Evolutionary conservation across 2,329 filamentous ascomycete species (phyloP), one percentile per base, ranked within the genome.

Genomic region (Chalara sp.): DNA sequence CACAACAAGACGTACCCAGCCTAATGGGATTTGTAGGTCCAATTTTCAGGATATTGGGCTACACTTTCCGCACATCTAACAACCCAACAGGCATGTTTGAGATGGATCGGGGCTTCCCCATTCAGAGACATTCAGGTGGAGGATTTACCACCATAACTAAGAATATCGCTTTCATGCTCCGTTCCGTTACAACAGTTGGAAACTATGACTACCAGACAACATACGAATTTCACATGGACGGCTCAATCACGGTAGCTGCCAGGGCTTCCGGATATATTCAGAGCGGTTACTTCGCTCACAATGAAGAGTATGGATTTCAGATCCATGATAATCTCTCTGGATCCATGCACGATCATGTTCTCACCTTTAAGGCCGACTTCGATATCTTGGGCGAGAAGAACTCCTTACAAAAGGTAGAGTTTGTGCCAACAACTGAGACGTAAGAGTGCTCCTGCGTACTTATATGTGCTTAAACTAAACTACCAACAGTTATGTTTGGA

Each of bases 171-270:
- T 71, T 80, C 40, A 67, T 68, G 0, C 63, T 80, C 3, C 67
- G 76, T 0, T 69, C 67, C 1, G 69, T 79, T 3, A 68, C 70
- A 1, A 78, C 75, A 0, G 71, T 80, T 3, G 76, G 75, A 1
- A 80, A 80, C 61, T 79, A 80, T 58, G 76, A 80, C 54, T 74
- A 72, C 52, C 70, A 70, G n/a, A 72, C 78, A 47, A 68, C 68
- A 37, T 79, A 78, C 55, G 63, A 65, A 6, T 80, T 80, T 61
- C 70, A 69, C 56, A 56, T 75, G 7, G 77, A 80, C 53, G 77
- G 77, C 4, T 72, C 70, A 5, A 70, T 81, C 5, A 65, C 72
- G 8, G 70, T 79, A 35, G 67, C 69, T 51, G 65, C 71, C 0
- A 62, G 70, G 13, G 69, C 71, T 1, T 74, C 70, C 0, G 76